Base-by-base conservation (phyloP, 2,329 filamentous ascomycete genomes). In the Beauveria sp. region DNA sequence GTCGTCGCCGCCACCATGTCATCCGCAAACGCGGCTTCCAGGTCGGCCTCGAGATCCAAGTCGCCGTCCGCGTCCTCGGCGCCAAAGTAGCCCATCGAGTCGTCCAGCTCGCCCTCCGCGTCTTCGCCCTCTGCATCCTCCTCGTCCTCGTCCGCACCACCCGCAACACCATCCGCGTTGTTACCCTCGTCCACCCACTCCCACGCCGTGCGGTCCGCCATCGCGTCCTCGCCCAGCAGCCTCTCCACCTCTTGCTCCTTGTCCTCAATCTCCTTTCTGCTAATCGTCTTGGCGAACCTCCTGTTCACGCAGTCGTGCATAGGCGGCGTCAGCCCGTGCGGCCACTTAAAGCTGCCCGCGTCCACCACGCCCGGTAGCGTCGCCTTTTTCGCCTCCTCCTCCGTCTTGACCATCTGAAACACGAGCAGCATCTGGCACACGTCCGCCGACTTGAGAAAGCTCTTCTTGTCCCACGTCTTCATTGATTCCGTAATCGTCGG, bases 391-490 rank as follows among this genome's bases (percentile, higher is more conserved):
- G 88, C 88, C 70, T 89, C 87, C n/a, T 81, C 76, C 65, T 90
- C 88, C 60, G 75, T 87, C 52, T 79, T 76, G 20, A 93, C 88
- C 38, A 75, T 79, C 9, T 88, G 87, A 62, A 92, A 84, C 1
- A 93, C 89, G 8, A 96, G 77, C 42, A 96, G 82, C 89, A 96
- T 96, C 76, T 96, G 91, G 67, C 88, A 91, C 40, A 96, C 85
- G 70, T 96, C 92, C 38, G 90, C 89, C 9, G 90, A 89, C 76
- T 96, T 96, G 79, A 93, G 91, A 79, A 93, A 91, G 20, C 87
- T 84, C 69, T 90, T 91, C 69, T 88, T 88, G 72, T 96, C 92
- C 90, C 91, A 96, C 63, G 89, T 93, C 79, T 96, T 96, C 88
- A 95, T 92, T 8, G 87, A 88, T 72, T 96, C 92, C 5, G 93